These are phyloP conservation scores for Hansenula anomala DNA, from an alignment of 1,139 yeast genomes.

Conservation along the genomic window DNA sequence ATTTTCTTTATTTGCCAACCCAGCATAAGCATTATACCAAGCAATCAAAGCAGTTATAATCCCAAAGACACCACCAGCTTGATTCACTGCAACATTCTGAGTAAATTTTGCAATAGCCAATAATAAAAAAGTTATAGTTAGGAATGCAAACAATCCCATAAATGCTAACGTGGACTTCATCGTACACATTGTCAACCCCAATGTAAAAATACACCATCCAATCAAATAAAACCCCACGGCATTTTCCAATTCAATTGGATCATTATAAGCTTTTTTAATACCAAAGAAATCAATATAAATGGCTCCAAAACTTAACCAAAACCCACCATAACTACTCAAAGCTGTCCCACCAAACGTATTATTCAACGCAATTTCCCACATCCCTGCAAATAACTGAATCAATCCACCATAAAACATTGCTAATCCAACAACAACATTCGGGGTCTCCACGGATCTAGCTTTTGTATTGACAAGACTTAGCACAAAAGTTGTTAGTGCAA, in stretches of 20 bases:
- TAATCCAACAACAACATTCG: conserved; percentile 51
- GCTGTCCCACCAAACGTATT: conserved; percentile 93
- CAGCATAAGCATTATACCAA: conserved; percentile 92
- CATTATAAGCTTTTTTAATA: conserved; percentile 48
- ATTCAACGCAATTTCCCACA: conserved; percentile 71
- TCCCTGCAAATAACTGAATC: conserved; percentile 67
- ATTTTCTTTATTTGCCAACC: conserved; percentile 71
- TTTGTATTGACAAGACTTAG: conserved; percentile 59
- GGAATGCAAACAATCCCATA: conserved; percentile 59
- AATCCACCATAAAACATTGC: conserved; percentile 71
- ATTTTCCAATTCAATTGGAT: conserved; percentile 34
- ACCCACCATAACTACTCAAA: conserved; percentile 77
- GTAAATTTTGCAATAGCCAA: conserved; percentile 47
- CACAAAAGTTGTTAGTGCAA: conserved; percentile 82
- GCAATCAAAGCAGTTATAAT: conserved; percentile 74
- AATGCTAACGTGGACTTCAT: conserved; percentile 78
- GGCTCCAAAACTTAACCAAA: conserved; percentile 81
- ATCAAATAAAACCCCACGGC: conserved; percentile 73
- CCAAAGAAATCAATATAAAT: conserved; percentile 72
- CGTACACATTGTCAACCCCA: conserved; percentile 61
- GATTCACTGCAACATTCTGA: conserved; percentile 29
- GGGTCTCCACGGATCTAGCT: conserved; percentile 52
- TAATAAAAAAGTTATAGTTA: conserved; percentile 58
- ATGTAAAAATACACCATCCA: conserved; percentile 80
- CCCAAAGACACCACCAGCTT: conserved; percentile 81